A percentile compares a stretch with the other conserved stretches of the same genome.
phyloP scores from a whole-genome alignment of 1,284 basidiomycete species.

The Vanrija sp. region DNA sequence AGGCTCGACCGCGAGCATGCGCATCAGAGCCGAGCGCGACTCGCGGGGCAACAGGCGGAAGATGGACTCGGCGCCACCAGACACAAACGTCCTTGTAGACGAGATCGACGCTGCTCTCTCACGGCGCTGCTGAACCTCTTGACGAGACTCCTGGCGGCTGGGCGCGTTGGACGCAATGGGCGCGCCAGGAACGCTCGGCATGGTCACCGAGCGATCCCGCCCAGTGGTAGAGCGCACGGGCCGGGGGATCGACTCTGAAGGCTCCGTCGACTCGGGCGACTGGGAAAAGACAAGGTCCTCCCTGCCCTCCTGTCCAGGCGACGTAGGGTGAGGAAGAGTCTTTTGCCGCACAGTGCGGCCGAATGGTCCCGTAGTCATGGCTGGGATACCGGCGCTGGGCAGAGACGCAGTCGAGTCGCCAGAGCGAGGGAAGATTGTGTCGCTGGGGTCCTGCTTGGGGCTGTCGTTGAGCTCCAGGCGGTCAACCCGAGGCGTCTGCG shows the following conservation, averaged over 20 bases:
- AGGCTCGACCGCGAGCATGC: conserved; percentile 93
- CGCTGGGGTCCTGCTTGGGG: conserved; percentile 56
- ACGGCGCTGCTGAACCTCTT: conserved; percentile 37
- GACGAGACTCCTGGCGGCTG: conserved; percentile 13
- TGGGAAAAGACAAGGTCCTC: not conserved
- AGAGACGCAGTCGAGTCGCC: conserved; percentile 63
- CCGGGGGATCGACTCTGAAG: not conserved
- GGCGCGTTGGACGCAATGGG: conserved; percentile 1
- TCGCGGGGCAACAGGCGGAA: conserved; percentile 95
- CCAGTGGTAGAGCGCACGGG: not conserved
- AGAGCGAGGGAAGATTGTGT: conserved; percentile 65
- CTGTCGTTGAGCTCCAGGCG: conserved; percentile 26
- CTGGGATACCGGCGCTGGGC: conserved; percentile 30
- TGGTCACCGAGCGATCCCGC: conserved; percentile 11
- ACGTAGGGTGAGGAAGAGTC: conserved; percentile 10
- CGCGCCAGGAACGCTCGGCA: not conserved
- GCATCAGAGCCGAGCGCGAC: conserved; percentile 76
- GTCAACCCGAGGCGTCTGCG: conserved; percentile 17
- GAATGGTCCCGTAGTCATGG: conserved; percentile 5
- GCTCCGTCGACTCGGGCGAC: not conserved
- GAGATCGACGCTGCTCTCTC: conserved; percentile 44
- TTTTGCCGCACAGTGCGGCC: conserved; percentile 20
- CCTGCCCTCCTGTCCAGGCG: not conserved
- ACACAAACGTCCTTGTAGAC: conserved; percentile 61
- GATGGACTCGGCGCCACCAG: conserved; percentile 88